A percentile compares a stretch with the other conserved stretches of the same genome.
phyloP scores from a whole-genome alignment of 257 asterid genomes.

The Eucommia ulmoides region DNA sequence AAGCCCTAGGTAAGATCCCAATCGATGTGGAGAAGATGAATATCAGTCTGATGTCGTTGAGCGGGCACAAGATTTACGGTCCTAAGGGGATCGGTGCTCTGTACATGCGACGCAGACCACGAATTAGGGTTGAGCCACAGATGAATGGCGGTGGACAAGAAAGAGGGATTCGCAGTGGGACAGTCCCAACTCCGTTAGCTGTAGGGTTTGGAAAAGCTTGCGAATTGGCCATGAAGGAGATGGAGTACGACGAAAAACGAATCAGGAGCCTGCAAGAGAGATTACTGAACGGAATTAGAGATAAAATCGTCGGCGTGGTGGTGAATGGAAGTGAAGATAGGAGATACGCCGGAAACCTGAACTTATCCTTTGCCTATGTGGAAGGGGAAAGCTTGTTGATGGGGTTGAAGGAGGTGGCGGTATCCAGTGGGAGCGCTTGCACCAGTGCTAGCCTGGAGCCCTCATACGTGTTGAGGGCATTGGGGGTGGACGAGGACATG shows the following conservation, averaged over 20 bases:
- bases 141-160: constrained; percentile 99
- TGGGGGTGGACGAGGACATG: constrained; percentile 99
- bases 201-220: constrained; percentile 96
- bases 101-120: constrained; percentile 88
- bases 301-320: constrained; percentile 64
- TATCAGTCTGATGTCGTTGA: constrained; percentile 85
- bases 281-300: constrained; percentile 57
- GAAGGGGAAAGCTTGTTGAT: constrained; percentile 97
- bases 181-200: constrained; percentile 86
- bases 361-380: constrained; percentile 85
- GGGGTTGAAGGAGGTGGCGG: constrained; percentile 98
- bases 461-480: constrained; percentile 83
- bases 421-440: constrained; percentile 97
- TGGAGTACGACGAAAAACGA: constrained; percentile 79
- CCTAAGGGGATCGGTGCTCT: constrained; percentile 91
- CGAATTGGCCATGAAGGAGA: constrained; percentile 82
- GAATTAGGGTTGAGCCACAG: constrained; percentile 90
- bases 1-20: constrained; percentile 78
- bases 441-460: constrained; percentile 99
- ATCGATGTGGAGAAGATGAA: constrained; percentile 89
- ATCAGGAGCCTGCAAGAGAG: constrained; percentile 50
- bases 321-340: constrained; percentile 90
- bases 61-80: constrained; percentile 95
- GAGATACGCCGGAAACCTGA: constrained; percentile 79
- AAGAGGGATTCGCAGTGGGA: constrained; percentile 97